These are phyloP conservation scores for Nakazawaea sp. DNA, from an alignment of 805 yeast species.

Conservation along the genomic window DNA sequence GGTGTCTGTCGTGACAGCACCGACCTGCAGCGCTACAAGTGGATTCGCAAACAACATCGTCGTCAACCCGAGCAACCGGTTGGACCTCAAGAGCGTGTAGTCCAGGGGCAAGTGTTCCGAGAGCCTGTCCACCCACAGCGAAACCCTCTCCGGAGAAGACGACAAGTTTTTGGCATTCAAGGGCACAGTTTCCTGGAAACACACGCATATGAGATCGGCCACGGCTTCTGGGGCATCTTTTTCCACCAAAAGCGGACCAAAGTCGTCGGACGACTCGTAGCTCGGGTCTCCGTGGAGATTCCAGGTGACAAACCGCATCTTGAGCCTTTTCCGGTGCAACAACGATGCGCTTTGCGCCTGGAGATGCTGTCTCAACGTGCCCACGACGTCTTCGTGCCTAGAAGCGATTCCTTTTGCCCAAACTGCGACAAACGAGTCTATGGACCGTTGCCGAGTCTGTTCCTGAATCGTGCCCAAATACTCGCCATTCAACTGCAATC, in stretches of 20 bases:
- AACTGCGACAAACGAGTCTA: too few relatives aligned
- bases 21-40: conserved; percentile 29
- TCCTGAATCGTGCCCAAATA: too few relatives aligned
- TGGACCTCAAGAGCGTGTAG: conserved; percentile 27
- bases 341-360: neutral
- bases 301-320: conserved; percentile 29
- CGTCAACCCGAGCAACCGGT: conserved; percentile 47
- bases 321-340: conserved; percentile 4
- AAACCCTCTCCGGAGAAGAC: conserved; percentile 25
- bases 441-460: too few relatives aligned
- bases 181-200: conserved; percentile 46
- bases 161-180: conserved; percentile 30
- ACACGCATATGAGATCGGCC: conserved; percentile 32
- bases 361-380: conserved; percentile 6
- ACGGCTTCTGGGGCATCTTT: conserved; percentile 5
- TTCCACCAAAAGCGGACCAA: conserved; percentile 14
- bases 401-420: too few relatives aligned
- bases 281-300: conserved; percentile 23
- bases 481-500: too few relatives aligned
- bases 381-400: too few relatives aligned
- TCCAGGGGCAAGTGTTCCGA: conserved; percentile 16
- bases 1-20: conserved; percentile 29
- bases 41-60: conserved; percentile 34
- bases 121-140: conserved; percentile 25
- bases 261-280: conserved; percentile 11